A percentile compares a stretch with the other conserved stretches of the same genome.
These are phyloP conservation scores for Haberlea rhodopensis DNA, from an alignment of 257 asterid genomes.

Conservation along the genomic window DNA sequence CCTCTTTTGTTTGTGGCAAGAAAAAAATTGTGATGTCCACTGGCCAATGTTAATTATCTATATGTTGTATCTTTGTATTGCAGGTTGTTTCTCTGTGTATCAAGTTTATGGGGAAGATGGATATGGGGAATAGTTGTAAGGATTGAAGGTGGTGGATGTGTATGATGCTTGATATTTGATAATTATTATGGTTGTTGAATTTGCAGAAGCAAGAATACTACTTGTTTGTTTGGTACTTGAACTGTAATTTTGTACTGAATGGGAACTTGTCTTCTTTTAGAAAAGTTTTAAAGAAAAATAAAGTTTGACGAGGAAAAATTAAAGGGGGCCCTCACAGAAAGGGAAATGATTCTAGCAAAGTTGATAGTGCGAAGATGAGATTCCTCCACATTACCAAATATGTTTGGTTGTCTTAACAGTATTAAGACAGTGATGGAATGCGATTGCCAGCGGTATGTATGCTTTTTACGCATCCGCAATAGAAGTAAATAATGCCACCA, in stretches of 20 bases:
- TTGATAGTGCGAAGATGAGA: slow-evolving; percentile 26
- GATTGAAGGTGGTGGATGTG: slow-evolving; percentile 26
- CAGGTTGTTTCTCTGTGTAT: background rate
- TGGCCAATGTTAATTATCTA: slow-evolving; percentile 16
- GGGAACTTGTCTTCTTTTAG: too few species aligned
- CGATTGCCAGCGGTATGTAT: too few species aligned
- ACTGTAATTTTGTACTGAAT: background rate
- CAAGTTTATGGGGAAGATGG: slow-evolving; percentile 16
- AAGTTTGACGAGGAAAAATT: slow-evolving; percentile 4
- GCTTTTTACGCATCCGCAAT: too few species aligned
- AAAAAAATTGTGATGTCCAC: slow-evolving; percentile 12
- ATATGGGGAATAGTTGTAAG: slow-evolving; percentile 28
- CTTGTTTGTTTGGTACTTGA: background rate
- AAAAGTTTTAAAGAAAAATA: background rate
- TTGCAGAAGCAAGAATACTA: slow-evolving; percentile 10
- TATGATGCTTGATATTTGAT: slow-evolving; percentile 18
- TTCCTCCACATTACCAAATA: slow-evolving; percentile 20
- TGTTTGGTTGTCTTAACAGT: background rate
- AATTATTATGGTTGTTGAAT: slow-evolving; percentile 23
- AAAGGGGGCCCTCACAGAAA: too few species aligned
- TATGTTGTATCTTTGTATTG: slow-evolving; percentile 20
- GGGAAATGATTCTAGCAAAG: background rate
- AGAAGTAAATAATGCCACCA: too few species aligned
- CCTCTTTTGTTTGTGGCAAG: slow-evolving; percentile 13
- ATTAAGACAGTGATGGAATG: background rate